Evolutionary conservation across 805 yeast species (phyloP).

Genomic region (Diddensiella caesifluorescens): DNA sequence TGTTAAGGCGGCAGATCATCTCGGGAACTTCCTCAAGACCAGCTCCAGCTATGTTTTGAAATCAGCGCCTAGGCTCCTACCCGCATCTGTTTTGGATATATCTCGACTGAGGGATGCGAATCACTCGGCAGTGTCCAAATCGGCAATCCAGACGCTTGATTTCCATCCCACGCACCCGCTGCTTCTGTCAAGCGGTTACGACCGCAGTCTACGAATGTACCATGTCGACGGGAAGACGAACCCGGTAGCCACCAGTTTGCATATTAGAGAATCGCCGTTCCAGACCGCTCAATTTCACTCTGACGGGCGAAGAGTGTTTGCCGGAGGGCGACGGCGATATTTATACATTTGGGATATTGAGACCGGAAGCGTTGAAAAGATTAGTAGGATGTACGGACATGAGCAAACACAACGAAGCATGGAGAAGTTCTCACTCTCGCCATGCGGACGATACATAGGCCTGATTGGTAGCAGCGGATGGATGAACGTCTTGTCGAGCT

Average conservation of each 20-base stretch:
- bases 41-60: conserved; percentile 27
- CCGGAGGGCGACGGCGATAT: conserved; percentile 88
- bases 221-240: conserved; percentile 87
- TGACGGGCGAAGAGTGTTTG: conserved; percentile 53
- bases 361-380: conserved; percentile 70
- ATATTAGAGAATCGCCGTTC: conserved; percentile 73
- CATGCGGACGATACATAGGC: conserved; percentile 66
- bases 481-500: conserved; percentile 73
- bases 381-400: conserved; percentile 87
- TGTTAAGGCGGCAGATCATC: conserved; percentile 29
- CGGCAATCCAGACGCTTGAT: conserved; percentile 79
- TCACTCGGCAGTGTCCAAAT: conserved; percentile 54
- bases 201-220: conserved; percentile 76
- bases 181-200: conserved; percentile 87
- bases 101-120: conserved; percentile 86
- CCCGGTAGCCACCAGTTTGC: conserved; percentile 74
- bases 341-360: conserved; percentile 90
- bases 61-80: conserved; percentile 48
- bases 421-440: conserved; percentile 77
- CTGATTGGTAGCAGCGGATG: conserved; percentile 85
- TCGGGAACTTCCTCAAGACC: conserved; percentile 30
- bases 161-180: conserved; percentile 86
- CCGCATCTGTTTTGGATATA: conserved; percentile 67
- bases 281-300: conserved; percentile 65
- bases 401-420: conserved; percentile 78